Evolutionary conservation across 768 basidiomycete species (phyloP).

Genomic region (Suillus subalutaceus): DNA sequence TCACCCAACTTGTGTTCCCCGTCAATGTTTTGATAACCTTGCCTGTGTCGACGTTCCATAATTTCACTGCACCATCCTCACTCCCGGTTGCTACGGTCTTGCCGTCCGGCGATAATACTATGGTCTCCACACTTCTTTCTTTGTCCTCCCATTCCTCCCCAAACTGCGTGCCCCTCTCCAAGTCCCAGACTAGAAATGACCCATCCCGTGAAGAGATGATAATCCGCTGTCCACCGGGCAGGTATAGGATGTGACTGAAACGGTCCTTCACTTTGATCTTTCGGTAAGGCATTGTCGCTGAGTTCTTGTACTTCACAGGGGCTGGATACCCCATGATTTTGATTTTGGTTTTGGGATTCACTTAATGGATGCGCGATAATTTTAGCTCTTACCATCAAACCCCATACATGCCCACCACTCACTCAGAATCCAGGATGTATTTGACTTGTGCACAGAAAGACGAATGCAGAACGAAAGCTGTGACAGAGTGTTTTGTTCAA

Average conservation of each 20-base stretch:
- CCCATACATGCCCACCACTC: neutral
- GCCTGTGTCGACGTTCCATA: neutral
- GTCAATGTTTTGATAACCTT: neutral
- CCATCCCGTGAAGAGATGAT: neutral
- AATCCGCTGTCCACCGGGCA: neutral
- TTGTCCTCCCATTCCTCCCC: neutral
- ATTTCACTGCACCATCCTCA: neutral
- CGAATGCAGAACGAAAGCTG: neutral
- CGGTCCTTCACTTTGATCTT: neutral
- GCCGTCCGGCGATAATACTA: neutral
- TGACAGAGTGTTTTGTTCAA: neutral
- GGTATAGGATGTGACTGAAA: neutral
- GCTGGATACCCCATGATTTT: neutral
- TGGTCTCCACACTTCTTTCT: neutral
- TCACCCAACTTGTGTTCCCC: neutral
- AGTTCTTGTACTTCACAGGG: neutral
- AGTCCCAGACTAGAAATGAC: neutral
- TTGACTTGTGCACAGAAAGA: neutral
- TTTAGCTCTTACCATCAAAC: neutral
- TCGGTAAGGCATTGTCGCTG: neutral
- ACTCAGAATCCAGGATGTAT: neutral
- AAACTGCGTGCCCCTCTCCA: neutral
- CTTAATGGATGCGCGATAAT: neutral
- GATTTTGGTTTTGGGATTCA: rapidly evolving
- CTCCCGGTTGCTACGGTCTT: neutral